phyloP scores from a whole-genome alignment of 352 stramenopile species.

The Phytophthora kernoviae region DNA sequence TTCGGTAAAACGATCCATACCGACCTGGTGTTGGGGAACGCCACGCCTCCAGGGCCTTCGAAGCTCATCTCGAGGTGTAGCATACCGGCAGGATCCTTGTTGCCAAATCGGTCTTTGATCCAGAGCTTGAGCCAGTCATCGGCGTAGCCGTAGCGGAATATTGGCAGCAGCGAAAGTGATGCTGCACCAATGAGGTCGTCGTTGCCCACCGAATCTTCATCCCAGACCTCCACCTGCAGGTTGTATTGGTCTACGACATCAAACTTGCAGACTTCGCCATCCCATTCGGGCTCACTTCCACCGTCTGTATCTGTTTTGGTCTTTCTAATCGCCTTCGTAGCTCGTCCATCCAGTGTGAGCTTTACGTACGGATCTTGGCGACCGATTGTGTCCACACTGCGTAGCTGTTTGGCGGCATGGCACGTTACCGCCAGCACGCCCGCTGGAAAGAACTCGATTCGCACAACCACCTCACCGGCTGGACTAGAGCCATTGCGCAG shows the following conservation, averaged over 20 bases:
- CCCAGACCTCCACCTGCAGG: conserved; percentile 90
- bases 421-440: conserved; percentile 68
- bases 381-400: conserved; percentile 76
- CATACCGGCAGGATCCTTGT: conserved; percentile 84
- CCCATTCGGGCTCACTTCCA: conserved; percentile 85
- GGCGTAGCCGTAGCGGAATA: conserved; percentile 89
- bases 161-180: conserved; percentile 85
- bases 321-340: conserved; percentile 73
- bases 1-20: conserved; percentile 75
- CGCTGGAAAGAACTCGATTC: conserved; percentile 85
- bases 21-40: conserved; percentile 92
- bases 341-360: conserved; percentile 73
- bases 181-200: conserved; percentile 90
- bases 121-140: conserved; percentile 91
- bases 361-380: conserved; percentile 83
- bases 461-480: conserved; percentile 78
- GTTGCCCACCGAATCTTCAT: conserved; percentile 90
- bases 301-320: conserved; percentile 90
- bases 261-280: conserved; percentile 81
- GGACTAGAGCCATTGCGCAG: conserved; percentile 65
- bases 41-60: conserved; percentile 71
- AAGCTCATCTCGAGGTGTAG: conserved; percentile 91
- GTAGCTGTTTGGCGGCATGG: conserved; percentile 62
- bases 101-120: conserved; percentile 88
- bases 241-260: conserved; percentile 94